A percentile compares a stretch with the other conserved stretches of the same genome.
Conservation (phyloP, 2,329 filamentous ascomycete genomes). For the Colletotrichum abscissum region DNA sequence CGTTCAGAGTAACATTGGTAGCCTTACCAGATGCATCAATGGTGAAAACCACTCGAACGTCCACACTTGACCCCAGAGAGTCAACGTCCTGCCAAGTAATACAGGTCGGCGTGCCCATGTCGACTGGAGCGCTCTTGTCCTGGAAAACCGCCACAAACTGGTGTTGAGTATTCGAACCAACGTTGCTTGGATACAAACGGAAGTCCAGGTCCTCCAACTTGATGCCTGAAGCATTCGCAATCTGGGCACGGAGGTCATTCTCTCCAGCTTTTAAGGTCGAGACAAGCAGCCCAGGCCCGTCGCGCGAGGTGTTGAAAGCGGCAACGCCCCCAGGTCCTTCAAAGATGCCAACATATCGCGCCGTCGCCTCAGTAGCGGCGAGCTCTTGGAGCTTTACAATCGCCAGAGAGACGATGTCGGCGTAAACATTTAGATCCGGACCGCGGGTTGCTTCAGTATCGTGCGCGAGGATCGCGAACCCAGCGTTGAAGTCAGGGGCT, state of each 20-base stretch:
- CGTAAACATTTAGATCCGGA: slow-evolving; percentile 48
- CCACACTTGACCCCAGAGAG: slow-evolving; percentile 1
- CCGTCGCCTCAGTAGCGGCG: slow-evolving; percentile 34
- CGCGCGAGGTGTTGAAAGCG: slow-evolving; percentile 8
- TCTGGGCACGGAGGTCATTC: slow-evolving; percentile 36
- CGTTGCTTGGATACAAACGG: slow-evolving; percentile 45
- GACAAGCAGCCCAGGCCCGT: slow-evolving; percentile 43
- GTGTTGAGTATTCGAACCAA: slow-evolving; percentile 34
- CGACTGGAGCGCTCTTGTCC: slow-evolving; percentile 42
- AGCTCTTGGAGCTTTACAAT: slow-evolving; percentile 33
- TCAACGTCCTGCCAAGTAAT: slow-evolving; percentile 42
- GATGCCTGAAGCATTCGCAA: slow-evolving; percentile 39
- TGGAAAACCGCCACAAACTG: slow-evolving; percentile 47
- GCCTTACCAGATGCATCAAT: neutral
- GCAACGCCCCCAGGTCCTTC: neutral
- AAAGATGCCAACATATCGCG: slow-evolving; percentile 37
- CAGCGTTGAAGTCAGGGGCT: slow-evolving; percentile 40
- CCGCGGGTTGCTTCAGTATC: slow-evolving; percentile 39
- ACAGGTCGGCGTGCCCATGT: slow-evolving; percentile 48
- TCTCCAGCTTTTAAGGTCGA: slow-evolving; percentile 29
- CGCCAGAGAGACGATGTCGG: slow-evolving; percentile 43
- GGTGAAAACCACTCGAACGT: slow-evolving; percentile 9
- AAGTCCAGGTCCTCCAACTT: slow-evolving; percentile 41
- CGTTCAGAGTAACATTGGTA: neutral
- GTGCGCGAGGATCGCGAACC: slow-evolving; percentile 48